phyloP scores from a whole-genome alignment of 441 rosid species.

The Pelargonium myrrhifolium region DNA sequence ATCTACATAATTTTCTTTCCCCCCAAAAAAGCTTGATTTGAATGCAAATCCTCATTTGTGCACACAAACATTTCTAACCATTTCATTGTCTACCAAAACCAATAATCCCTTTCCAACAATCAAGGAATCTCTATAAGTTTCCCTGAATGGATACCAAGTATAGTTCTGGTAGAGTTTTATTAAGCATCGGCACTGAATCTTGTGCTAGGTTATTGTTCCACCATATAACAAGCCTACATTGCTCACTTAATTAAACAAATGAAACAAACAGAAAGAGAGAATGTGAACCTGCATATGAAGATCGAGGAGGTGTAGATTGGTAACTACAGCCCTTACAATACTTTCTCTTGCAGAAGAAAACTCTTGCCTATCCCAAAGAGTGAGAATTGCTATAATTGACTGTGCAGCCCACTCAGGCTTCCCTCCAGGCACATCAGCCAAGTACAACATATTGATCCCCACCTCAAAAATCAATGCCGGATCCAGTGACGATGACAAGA shows the following conservation, averaged over 20 bases:
- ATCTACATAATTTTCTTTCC: neutral
- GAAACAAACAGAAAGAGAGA: neutral
- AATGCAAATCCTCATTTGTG: neutral
- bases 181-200: neutral
- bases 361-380: conserved; percentile 98
- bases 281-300: conserved; percentile 83
- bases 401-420: conserved; percentile 98
- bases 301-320: conserved; percentile 87
- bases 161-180: neutral
- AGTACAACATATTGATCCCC: conserved; percentile 85
- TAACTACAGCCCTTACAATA: conserved; percentile 92
- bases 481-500: conserved; percentile 82
- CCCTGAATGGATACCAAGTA: neutral
- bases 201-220: neutral
- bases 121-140: neutral
- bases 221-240: neutral
- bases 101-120: neutral
- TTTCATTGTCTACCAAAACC: neutral
- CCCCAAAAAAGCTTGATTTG: neutral
- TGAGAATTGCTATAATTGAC: conserved; percentile 85
- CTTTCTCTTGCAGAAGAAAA: conserved; percentile 98
- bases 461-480: conserved; percentile 94
- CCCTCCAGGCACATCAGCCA: conserved; percentile 98
- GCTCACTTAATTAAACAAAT: neutral
- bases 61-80: neutral